Evolutionary conservation across 2,329 filamentous ascomycete species (phyloP), one percentile per base, ranked within the genome.

Genomic region (Neopestalotiopsis clavispora): DNA sequence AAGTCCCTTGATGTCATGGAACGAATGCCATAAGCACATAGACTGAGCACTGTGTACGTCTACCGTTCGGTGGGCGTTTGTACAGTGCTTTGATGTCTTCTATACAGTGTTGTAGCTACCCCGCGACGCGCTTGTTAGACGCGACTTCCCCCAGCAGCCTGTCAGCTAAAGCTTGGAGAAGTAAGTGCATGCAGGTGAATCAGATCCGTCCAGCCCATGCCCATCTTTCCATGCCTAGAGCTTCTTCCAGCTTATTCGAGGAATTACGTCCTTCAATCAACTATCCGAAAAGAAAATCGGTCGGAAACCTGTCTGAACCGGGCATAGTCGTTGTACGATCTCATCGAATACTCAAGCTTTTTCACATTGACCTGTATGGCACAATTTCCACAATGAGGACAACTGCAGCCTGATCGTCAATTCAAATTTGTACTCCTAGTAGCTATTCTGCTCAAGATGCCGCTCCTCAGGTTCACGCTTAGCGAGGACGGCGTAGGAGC

Each of bases 401-500:
- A 17, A 62, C 40, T 34, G 30, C 14, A 34, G 12, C 10, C 20
- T 52, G 2, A 52, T 9, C 45, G n/a, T 20, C 45, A 52, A 14
- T 6, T 52, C 45, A 9, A 1, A 52, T 23, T 52, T 17, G 23
- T 20, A 17, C 57, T 28, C 10, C 23, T 28, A 17, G 3, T 28
- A 28, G 23, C 23, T 30, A 20, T 23, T 34, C 9, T 40, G 17
- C 17, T 17, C 20, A 67, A 40, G 58, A 90, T 91, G 89, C 83
- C 88, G 5, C 81, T 91, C n/a, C 80, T 95, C 69, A 90, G 86
- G 70, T 94, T 95, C 76, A 92, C 91, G 0, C 83, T 95, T 67
- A 92, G 86, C 74, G 92, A 93, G 68, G 92, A 94, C 73, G 91
- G 91, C 40, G 89, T 94, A 58, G 84, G 85, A 6, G 89, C 88